Evolutionary conservation across 1,284 basidiomycete genomes (phyloP), one percentile per base, ranked within the genome.

Genomic region (Moesziomyces parantarcticus): DNA sequence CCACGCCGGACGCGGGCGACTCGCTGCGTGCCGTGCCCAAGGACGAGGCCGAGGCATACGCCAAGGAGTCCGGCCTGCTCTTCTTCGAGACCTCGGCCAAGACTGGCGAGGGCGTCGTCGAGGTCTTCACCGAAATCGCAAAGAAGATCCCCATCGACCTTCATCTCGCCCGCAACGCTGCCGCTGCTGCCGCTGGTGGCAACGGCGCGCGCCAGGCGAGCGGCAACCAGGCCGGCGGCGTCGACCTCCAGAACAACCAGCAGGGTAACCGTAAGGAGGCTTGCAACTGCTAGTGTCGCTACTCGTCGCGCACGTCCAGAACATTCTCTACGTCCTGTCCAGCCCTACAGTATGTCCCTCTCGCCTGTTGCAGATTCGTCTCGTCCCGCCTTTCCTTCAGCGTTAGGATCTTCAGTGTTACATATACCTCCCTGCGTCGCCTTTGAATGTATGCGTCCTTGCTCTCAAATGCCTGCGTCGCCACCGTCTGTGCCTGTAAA

Each of bases 51-150:
- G 91, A 94, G 84, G 93, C 93, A 9, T 99, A 99, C 84, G 96
- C 97, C 11, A 90, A 92, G 68, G 97, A 99, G 85, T 90, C 91
- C 34, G 92, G 92, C 1, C 85, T 99, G 57, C 86, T 99, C 57
- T 99, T 99, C 88, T 97, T 97, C 79, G 96, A 99, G 87, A 97
- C 96, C 21, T 93, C 91, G 81, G 96, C 96, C 43, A 99, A 99
- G 90, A 97, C 94, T 10, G 97, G 97, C 41, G 92, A 96, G 78
- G 95, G 95, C 47, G 90, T 99, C 54, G 91, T 95, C 47, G 96
- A 99, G 82, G 90, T 99, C 34, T 99, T 99, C 84, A 99, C 96
- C 9, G 97, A 99, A 86, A 81, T 83, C 41, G 78, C 79, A 14
- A 81, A 81, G 61, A 81, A 81, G 74, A 81, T 81, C 22, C 78